Conservation (phyloP, 192 early-diverging fungal species). For the Backusella australiensis region DNA sequence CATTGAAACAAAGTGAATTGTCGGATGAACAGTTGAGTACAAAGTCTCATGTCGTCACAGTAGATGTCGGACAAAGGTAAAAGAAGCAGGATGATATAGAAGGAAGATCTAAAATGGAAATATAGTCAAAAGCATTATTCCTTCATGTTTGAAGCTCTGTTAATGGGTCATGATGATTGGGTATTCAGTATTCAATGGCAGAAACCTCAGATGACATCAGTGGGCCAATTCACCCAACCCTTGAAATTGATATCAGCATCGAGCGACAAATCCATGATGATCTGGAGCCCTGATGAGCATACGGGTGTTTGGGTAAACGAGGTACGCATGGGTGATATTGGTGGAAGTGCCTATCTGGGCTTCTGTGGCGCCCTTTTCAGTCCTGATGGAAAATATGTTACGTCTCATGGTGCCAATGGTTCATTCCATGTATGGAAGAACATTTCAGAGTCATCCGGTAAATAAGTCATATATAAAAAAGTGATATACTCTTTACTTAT, state of each 20-base stretch:
- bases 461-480: background rate
- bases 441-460: slow-evolving; percentile 34
- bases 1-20: slow-evolving; percentile 37
- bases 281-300: slow-evolving; percentile 80
- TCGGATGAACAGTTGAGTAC: slow-evolving; percentile 75
- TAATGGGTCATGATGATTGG: slow-evolving; percentile 98
- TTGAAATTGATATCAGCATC: slow-evolving; percentile 81
- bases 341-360: slow-evolving; percentile 69
- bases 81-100: background rate
- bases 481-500: background rate
- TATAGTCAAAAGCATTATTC: slow-evolving; percentile 39
- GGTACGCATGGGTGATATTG: slow-evolving; percentile 87
- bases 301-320: slow-evolving; percentile 84
- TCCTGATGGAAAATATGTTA: slow-evolving; percentile 58
- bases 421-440: slow-evolving; percentile 83
- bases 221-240: slow-evolving; percentile 51
- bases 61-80: slow-evolving; percentile 30
- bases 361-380: slow-evolving; percentile 79
- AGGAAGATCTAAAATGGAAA: background rate
- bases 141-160: slow-evolving; percentile 84
- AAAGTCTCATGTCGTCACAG: slow-evolving; percentile 76
- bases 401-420: slow-evolving; percentile 81
- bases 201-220: slow-evolving; percentile 35
- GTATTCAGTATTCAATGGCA: slow-evolving; percentile 85
- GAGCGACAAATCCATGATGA: slow-evolving; percentile 88